Evolutionary conservation across 2,329 filamentous ascomycete species (phyloP), one percentile per base, ranked within the genome.

Genomic region (Arachnomyces sp.): DNA sequence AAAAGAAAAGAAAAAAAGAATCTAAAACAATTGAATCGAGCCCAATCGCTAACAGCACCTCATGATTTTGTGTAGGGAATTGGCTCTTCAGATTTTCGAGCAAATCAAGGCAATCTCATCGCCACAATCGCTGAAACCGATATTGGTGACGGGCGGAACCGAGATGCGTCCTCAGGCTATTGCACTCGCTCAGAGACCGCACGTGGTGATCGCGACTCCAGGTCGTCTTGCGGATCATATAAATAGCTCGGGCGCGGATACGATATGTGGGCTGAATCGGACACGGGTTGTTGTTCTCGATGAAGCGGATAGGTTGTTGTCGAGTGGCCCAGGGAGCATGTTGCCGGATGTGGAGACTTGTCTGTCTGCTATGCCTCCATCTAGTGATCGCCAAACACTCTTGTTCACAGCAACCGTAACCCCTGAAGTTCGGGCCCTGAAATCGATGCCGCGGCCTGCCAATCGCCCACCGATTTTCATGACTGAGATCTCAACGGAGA

Each of bases 331-430:
- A 13, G 90, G 89, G 17, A 89, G 82, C 63, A 95, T 95, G 89
- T 72, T 95, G n/a, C 83, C 86, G 3, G 92, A 95, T 55, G 79
- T 98, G 1, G 86, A 93, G 58, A 85, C 87, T 45, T 95, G 89
- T 56, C 72, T 98, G 3, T 81, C 79, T 2, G 81, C 82, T 2
- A 73, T 98, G 0, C 92, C 92, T 0, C 79, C 84, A 0, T 76
- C 86, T 3, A 66, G 74, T 1, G 72, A 86, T 55, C 77, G 92
- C n/a, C 89, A 98, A 62, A 98, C 90, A 0, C 77, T 94, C 12
- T 76, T 98, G 2, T 98, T 98, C 67, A 98, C 92, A 7, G 92
- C 92, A 12, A 98, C 92, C 1, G 81, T 98, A 32, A 96, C 92
- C 0, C 80, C 86, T 2, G 90, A 96, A 67, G 88, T 98, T 3